These are phyloP conservation scores for Ustilago trichophora DNA, from an alignment of 1,284 basidiomycete genomes.

Conservation along the genomic window DNA sequence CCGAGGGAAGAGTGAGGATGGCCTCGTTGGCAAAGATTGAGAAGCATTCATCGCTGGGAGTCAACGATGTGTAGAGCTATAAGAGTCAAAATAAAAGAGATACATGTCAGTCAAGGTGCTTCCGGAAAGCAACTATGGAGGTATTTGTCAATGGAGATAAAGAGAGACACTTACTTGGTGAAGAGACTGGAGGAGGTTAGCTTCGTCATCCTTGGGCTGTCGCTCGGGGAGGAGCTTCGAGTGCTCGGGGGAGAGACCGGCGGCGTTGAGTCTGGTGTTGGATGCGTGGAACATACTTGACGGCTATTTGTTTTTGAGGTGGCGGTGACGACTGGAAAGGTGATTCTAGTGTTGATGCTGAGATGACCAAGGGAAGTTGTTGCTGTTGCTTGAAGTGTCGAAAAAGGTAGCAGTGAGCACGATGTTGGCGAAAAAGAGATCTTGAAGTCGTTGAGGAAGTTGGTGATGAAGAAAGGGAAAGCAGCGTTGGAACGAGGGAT, in stretches of 20 bases:
- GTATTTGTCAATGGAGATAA: too few species aligned
- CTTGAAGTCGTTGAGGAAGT: constrained; percentile 13
- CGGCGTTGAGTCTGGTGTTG: constrained; percentile 63
- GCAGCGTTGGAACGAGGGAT: background rate
- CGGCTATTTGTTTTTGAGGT: background rate
- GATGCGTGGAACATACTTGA: constrained; percentile 57
- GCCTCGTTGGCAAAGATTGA: constrained; percentile 57
- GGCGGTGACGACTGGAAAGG: constrained; percentile 2
- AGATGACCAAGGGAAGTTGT: background rate
- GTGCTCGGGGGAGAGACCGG: constrained; percentile 63
- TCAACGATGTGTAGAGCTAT: constrained; percentile 51
- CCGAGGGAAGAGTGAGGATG: constrained; percentile 59
- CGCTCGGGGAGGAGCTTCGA: constrained; percentile 64
- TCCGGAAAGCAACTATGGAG: too few species aligned
- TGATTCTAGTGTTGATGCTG: background rate
- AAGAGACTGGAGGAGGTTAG: constrained; percentile 49
- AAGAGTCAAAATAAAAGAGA: background rate
- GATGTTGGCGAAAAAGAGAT: background rate
- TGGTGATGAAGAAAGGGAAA: constrained; percentile 5
- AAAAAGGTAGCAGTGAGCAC: background rate
- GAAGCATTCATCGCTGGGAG: constrained; percentile 29
- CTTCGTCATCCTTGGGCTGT: constrained; percentile 52
- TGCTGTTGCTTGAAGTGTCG: too few species aligned
- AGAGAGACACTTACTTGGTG: constrained; percentile 50
- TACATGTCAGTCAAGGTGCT: too few species aligned